phyloP scores from a whole-genome alignment of 2,329 filamentous ascomycete genomes.

The Thielaviopsis cerberus region DNA sequence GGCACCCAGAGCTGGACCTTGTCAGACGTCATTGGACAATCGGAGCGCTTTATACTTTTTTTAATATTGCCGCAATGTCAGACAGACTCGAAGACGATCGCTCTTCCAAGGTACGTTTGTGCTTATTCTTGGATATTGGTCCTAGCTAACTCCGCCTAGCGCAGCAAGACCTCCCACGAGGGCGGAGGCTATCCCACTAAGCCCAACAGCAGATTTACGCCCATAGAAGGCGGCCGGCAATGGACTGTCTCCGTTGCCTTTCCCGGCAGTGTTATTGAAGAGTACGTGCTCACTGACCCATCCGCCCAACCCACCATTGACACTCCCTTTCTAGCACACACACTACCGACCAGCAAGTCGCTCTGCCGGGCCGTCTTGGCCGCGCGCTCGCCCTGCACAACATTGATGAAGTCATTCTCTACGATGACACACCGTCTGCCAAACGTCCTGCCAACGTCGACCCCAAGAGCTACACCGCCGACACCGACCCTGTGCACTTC shows the following conservation, averaged over 20 bases:
- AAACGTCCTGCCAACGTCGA: conserved; percentile 30
- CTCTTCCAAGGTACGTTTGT: conserved; percentile 8
- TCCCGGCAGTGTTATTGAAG: conserved; percentile 58
- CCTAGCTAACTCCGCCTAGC: conserved; percentile 20
- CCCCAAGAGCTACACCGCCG: conserved; percentile 43
- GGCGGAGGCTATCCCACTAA: conserved; percentile 29
- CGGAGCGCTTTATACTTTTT: not conserved
- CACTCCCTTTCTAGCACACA: conserved; percentile 33
- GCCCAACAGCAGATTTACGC: conserved; percentile 49
- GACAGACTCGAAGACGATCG: conserved; percentile 7
- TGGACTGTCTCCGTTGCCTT: conserved; percentile 65
- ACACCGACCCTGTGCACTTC: conserved; percentile 61
- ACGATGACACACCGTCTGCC: conserved; percentile 44
- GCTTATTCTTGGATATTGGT: no score
- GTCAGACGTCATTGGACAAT: not conserved
- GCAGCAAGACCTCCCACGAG: conserved; percentile 30
- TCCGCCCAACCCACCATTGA: not conserved
- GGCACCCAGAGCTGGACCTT: not conserved
- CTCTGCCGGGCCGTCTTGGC: conserved; percentile 55
- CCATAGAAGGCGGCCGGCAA: conserved; percentile 39
- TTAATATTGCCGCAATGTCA: conserved; percentile 1
- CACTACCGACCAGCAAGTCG: conserved; percentile 57
- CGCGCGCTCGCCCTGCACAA: conserved; percentile 68
- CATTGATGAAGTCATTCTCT: conserved; percentile 69
- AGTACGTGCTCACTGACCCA: conserved; percentile 28